These are phyloP conservation scores for Aspergillus ostianus DNA, from an alignment of 495 filamentous ascomycete genomes.

Conservation along the genomic window DNA sequence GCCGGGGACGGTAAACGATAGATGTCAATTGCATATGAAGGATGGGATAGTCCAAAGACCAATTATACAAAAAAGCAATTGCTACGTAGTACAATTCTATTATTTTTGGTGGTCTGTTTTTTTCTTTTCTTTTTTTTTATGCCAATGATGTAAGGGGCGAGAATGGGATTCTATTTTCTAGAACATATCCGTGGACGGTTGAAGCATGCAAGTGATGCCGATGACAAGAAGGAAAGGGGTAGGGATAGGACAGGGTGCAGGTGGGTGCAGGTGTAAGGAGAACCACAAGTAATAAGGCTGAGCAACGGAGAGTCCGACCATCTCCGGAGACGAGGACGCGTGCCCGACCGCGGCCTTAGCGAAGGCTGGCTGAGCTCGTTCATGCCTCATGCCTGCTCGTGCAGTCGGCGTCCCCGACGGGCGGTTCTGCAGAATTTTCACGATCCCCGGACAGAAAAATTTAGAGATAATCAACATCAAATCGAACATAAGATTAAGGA, in stretches of 20 bases:
- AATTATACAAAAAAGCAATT: neutral
- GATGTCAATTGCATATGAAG: neutral
- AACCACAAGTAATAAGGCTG: neutral
- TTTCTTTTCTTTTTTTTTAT: neutral
- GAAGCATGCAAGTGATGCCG: too few relatives aligned
- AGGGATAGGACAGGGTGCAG: too few relatives aligned
- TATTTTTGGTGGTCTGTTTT: neutral
- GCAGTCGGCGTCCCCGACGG: neutral
- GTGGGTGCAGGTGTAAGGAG: too few relatives aligned
- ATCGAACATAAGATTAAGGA: too few relatives aligned
- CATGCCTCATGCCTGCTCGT: neutral
- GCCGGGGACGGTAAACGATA: slow-evolving; percentile 33
- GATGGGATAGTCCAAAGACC: neutral
- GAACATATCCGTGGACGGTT: too few relatives aligned
- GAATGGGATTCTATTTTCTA: too few relatives aligned
- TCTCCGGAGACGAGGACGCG: neutral
- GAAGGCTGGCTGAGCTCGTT: neutral
- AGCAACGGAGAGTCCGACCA: neutral
- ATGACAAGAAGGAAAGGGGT: too few relatives aligned
- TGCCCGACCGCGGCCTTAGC: neutral
- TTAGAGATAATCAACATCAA: too few relatives aligned
- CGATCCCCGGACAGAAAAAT: too few relatives aligned
- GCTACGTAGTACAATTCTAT: neutral
- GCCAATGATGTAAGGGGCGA: neutral
- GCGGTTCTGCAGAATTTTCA: neutral